Base-by-base conservation (phyloP, 225 moss, liverwort and hornwort species). In the Asterella californica region DNA sequence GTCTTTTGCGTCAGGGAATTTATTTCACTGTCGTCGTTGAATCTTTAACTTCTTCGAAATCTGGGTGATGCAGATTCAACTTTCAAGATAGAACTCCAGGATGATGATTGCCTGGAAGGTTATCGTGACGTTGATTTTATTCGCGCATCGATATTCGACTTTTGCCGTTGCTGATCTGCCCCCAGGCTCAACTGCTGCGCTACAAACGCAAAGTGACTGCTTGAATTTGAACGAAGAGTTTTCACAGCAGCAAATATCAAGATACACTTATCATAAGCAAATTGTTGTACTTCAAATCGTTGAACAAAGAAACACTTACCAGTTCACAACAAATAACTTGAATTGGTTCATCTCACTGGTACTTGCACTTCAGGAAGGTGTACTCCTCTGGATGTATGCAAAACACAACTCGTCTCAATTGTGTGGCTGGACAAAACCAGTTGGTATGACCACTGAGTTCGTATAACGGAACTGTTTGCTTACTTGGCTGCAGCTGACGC, bases 401-500 rank as follows among this genome's bases (percentile, higher is more conserved):
- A 74, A 65, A 9, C 17, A 65, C 5, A n/a, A 27, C 6, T 15
- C 25, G 25, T 14, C 2, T 29, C 2, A 22, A 38, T 2, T 11
- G 4, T 42, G 15, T 24, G 18, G 25, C 49, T 32, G 75, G 24
- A 47, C 57, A 33, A 30, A 21, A 60, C 15, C 54, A 45, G 45
- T 18, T 69, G 36, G 19, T 30, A 27, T 77, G 38, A 36, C 55
- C 21, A 27, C 21, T 9, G 10, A 61, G 6, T 24, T 57, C 30
- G 30, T 17, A 49, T 24, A 6, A 27, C 38, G 6, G 7, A 42
- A 55, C 55, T 46, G 22, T 15, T 32, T 67, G 50, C 48, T n/a
- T 77, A 71, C 61, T 72, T 57, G 55, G 50, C 52, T 81, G 84
- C 84, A 84, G 84, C 84, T 15, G 24, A 78, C 24, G 77, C 80